A percentile compares a stretch with the other conserved stretches of the same genome.
phyloP scores from a whole-genome alignment of 179 eudicot genomes.

The Drosera spatulata region DNA sequence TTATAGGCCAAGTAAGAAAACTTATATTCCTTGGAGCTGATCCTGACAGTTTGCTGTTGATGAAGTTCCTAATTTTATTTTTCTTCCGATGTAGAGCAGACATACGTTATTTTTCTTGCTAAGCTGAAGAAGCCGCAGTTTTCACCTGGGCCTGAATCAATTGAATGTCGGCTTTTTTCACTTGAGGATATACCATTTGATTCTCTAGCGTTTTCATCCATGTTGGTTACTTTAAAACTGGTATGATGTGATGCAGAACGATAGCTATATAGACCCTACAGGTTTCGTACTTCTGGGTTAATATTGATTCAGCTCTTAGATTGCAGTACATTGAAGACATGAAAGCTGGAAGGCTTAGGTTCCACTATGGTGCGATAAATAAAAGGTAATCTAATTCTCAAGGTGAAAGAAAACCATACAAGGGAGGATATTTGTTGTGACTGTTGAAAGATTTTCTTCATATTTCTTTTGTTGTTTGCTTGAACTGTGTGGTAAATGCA shows the following conservation, averaged over 20 bases:
- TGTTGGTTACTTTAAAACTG: conserved; percentile 81
- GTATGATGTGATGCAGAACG: conserved; percentile 24
- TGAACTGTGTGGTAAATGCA: conserved; percentile 10
- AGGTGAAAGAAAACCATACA: no score
- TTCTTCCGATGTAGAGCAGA: conserved; percentile 33
- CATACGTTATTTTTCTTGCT: conserved; percentile 78
- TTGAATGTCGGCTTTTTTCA: conserved; percentile 75
- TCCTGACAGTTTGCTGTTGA: background rate
- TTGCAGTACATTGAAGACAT: conserved; percentile 78
- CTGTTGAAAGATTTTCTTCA: no score
- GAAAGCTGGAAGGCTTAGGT: conserved; percentile 63
- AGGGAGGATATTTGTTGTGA: no score
- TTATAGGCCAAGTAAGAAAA: conserved; percentile 79
- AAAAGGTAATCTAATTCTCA: conserved; percentile 43
- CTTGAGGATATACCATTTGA: conserved; percentile 81
- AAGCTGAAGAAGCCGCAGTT: conserved; percentile 78
- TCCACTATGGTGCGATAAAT: conserved; percentile 88
- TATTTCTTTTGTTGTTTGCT: no score
- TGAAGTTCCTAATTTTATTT: background rate
- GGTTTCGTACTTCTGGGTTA: background rate
- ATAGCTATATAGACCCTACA: background rate
- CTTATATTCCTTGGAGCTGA: background rate
- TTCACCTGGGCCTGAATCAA: conserved; percentile 92
- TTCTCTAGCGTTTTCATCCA: conserved; percentile 88
- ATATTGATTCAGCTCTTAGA: conserved; percentile 3